These are phyloP conservation scores for Solanum chiquidenum DNA, from an alignment of 257 asterid species.

Conservation along the genomic window DNA sequence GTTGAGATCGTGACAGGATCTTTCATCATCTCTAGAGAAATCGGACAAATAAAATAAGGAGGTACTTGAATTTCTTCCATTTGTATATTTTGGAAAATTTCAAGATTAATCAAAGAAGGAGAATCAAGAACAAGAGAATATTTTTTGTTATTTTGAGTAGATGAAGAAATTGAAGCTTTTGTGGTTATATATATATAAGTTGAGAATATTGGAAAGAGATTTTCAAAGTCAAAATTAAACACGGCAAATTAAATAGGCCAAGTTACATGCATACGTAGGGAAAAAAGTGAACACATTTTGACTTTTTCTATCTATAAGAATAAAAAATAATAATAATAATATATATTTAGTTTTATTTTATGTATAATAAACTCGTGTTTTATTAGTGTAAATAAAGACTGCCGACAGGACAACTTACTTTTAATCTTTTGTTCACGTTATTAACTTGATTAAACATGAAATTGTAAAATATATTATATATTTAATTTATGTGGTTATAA, in stretches of 20 bases:
- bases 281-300: neutral
- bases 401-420: neutral
- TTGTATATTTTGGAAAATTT: neutral
- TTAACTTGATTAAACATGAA: neutral
- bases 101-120: neutral
- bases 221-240: neutral
- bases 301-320: neutral
- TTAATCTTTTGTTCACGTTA: too few relatives aligned
- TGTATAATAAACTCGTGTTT: neutral
- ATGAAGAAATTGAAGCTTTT: neutral
- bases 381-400: neutral
- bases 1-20: constrained; percentile 67
- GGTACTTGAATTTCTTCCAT: constrained; percentile 61
- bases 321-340: neutral
- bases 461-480: neutral
- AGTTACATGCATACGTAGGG: neutral
- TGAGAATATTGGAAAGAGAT: neutral
- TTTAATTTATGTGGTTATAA: neutral
- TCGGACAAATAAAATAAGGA: constrained; percentile 72
- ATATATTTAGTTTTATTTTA: neutral
- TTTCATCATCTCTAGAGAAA: constrained; percentile 65
- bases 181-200: neutral
- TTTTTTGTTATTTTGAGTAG: neutral
- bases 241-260: neutral
- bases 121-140: neutral